Evolutionary conservation across 2,329 filamentous ascomycete genomes (phyloP), one percentile per base, ranked within the genome.

Genomic region (Zymoseptoria crescenta): DNA sequence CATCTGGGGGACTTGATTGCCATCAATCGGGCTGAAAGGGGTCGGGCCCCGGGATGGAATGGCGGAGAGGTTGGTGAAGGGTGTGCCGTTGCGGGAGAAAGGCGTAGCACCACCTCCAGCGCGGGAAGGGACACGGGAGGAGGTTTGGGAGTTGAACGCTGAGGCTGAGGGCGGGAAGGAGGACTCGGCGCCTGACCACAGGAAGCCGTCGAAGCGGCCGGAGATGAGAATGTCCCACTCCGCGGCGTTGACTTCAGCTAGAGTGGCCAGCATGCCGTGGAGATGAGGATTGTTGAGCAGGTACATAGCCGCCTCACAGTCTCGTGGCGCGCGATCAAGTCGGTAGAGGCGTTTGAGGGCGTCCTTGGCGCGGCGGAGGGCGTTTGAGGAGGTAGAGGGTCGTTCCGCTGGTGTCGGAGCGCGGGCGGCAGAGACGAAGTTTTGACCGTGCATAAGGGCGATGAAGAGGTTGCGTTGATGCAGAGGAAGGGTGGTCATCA

Each of bases 151-250:
- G 28, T 59, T 65, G 30, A 67, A 71, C 54, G 66, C 56, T 49
- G 70, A 64, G 56, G 62, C 69, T 8, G 72, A 67, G 10, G 70
- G 66, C 30, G 73, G 67, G 13, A 74, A 65, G 5, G 75, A 79
- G 35, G 35, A 45, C 64, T 96, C 92, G 6, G 90, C 91, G 21
- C 93, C 93, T 51, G 91, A 96, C 85, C 93, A 96, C 20, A 96
- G 80, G 75, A 97, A 97, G 3, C 93, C 93, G 70, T 96, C 92
- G 68, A 97, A 97, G 28, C 93, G 88, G 28, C 93, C 93, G 0
- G 93, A 96, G 4, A 88, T 90, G 10, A 97, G 80, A 57, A 97
- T 96, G 63, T 96, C 93, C 93, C 93, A 97, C 74, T 97, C 93
- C n/a, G 89, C 88, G 52, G 86, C 83, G 70, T 88, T 94, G 67